Conservation (phyloP, 2,329 filamentous ascomycete genomes). For the Fusarium poae region DNA sequence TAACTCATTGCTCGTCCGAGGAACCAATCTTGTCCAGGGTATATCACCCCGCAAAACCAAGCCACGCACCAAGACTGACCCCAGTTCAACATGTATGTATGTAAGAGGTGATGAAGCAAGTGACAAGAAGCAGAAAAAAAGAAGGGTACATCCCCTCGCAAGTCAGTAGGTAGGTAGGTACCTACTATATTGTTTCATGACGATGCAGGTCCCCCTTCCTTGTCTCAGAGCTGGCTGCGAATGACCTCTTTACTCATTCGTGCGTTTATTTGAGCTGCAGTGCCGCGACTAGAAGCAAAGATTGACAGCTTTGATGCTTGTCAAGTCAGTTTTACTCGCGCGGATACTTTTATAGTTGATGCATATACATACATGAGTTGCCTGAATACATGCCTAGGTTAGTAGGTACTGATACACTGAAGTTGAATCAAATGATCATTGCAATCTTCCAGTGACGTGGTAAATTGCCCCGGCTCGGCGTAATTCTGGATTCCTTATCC, state of each 20-base stretch:
- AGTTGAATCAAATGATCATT: conserved; percentile 21
- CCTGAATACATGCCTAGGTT: neutral
- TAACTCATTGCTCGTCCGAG: conserved; percentile 16
- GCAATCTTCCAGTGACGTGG: conserved; percentile 32
- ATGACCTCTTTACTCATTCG: conserved; percentile 44
- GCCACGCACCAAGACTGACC: conserved; percentile 8
- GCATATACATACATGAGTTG: conserved; percentile 18
- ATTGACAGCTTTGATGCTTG: conserved; percentile 3
- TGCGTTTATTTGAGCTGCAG: conserved; percentile 44
- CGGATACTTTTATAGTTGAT: conserved; percentile 44
- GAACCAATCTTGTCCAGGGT: conserved; percentile 21
- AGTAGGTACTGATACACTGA: no score
- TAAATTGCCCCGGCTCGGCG: conserved; percentile 25
- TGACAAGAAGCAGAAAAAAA: conserved; percentile 17
- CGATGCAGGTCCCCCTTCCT: conserved; percentile 18
- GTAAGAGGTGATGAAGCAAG: conserved; percentile 5
- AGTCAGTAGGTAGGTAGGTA: no score
- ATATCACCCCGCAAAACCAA: conserved; percentile 37
- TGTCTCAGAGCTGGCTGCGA: conserved; percentile 7
- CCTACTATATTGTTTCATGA: conserved; percentile 28
- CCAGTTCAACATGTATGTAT: neutral
- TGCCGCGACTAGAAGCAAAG: conserved; percentile 27
- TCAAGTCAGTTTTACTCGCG: conserved; percentile 10
- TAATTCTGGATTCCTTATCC: conserved; percentile 28
- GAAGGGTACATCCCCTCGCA: conserved; percentile 10